Percentiles rank a stretch among this genome's conserved stretches.
phyloP scores from a whole-genome alignment of 2,329 filamentous ascomycete species.

The Sporothrix pseudoabietina region DNA sequence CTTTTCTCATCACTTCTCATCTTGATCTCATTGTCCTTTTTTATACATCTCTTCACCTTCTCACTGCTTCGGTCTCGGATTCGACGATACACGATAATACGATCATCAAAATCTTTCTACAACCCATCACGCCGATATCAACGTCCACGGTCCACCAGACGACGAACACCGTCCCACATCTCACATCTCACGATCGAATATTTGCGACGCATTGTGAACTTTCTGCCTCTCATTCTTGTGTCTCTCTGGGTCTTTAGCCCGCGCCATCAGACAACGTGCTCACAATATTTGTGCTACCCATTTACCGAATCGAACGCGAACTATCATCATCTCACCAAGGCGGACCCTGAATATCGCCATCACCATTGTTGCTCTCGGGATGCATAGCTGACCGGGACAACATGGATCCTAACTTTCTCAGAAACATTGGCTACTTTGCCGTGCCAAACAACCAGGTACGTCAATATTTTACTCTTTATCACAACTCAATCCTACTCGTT shows the following conservation, averaged over 20 bases:
- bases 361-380: constrained; percentile 35
- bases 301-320: constrained; percentile 1
- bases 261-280: not conserved
- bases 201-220: not conserved
- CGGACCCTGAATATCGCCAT: not conserved
- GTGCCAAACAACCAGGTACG: constrained; percentile 46
- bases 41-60: not conserved
- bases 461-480: not conserved
- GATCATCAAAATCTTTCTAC: not conserved
- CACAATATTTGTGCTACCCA: not conserved
- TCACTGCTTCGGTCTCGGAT: not conserved
- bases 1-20: not conserved
- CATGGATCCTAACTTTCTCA: constrained; percentile 46
- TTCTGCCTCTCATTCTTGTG: no score
- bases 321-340: not conserved
- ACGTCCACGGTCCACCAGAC: not conserved
- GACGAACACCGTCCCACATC: not conserved
- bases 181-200: not conserved
- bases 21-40: not conserved
- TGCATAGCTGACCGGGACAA: constrained; percentile 37
- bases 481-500: not conserved
- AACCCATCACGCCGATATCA: not conserved
- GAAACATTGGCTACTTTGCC: constrained; percentile 46
- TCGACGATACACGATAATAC: not conserved
- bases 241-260: not conserved